Evolutionary conservation across 805 yeast species (phyloP).

Genomic region (Cyberlindnera saturnus): DNA sequence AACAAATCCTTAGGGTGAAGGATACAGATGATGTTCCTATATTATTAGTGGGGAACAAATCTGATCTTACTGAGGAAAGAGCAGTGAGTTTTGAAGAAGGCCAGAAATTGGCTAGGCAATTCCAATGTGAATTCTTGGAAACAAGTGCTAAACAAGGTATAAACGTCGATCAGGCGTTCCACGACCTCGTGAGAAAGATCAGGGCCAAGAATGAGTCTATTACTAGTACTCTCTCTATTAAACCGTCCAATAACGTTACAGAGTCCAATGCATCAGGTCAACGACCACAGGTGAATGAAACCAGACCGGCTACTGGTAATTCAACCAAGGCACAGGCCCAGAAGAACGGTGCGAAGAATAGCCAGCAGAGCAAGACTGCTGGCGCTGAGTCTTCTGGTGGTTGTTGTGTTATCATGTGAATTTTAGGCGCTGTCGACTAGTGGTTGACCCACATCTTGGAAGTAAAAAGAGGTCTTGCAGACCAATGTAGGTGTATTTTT

Average conservation of each 20-base stretch:
- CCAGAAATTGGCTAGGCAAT: slow-evolving; percentile 50
- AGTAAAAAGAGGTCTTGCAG: background rate
- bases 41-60: slow-evolving; percentile 72
- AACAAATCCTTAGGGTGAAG: slow-evolving; percentile 74
- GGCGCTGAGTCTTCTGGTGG: slow-evolving; percentile 25
- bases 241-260: background rate
- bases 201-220: slow-evolving; percentile 21
- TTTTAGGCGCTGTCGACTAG: background rate
- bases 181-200: slow-evolving; percentile 56
- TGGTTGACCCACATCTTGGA: too few relatives aligned
- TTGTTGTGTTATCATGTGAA: slow-evolving; percentile 28
- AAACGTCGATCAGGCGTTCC: slow-evolving; percentile 84
- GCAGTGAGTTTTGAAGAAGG: slow-evolving; percentile 71
- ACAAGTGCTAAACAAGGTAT: slow-evolving; percentile 89
- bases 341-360: background rate
- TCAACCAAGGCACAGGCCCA: background rate
- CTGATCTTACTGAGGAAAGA: slow-evolving; percentile 70
- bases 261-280: background rate
- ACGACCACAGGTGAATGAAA: background rate
- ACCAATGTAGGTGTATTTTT: too few relatives aligned
- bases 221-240: background rate
- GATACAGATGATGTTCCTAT: slow-evolving; percentile 73
- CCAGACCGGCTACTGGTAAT: background rate
- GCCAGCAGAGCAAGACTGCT: slow-evolving; percentile 3
- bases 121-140: slow-evolving; percentile 76